phyloP scores from a whole-genome alignment of 1,139 yeast genomes.

The Yamadazyma sp. region DNA sequence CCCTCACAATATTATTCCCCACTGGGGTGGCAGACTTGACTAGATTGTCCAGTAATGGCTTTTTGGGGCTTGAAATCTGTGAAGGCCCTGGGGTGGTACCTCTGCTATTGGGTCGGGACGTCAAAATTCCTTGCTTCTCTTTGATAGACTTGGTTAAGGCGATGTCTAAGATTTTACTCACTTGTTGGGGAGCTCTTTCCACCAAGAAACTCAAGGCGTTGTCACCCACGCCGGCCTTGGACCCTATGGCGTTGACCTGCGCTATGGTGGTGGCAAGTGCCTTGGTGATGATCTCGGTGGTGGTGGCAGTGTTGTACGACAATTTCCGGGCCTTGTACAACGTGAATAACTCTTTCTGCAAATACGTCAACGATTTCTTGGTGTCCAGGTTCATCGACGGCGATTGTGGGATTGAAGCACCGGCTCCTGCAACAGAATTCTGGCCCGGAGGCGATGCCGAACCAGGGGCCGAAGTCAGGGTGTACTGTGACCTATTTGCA shows the following conservation, averaged over 20 bases:
- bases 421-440: slow-evolving; percentile 12
- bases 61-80: slow-evolving; percentile 17
- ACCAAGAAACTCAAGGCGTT: slow-evolving; percentile 78
- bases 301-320: slow-evolving; percentile 65
- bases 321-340: slow-evolving; percentile 70
- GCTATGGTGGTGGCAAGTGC: slow-evolving; percentile 93
- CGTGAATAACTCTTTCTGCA: slow-evolving; percentile 70
- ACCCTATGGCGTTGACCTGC: slow-evolving; percentile 84
- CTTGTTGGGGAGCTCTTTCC: slow-evolving; percentile 85
- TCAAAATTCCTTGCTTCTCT: slow-evolving; percentile 41
- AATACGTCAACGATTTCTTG: slow-evolving; percentile 61
- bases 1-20: slow-evolving; percentile 11
- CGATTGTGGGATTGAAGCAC: slow-evolving; percentile 21
- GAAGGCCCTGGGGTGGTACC: slow-evolving; percentile 29
- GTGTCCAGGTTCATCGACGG: slow-evolving; percentile 52
- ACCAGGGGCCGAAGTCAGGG: slow-evolving; percentile 17
- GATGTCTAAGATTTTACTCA: slow-evolving; percentile 77
- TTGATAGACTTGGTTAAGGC: slow-evolving; percentile 80
- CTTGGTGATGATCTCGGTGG: slow-evolving; percentile 81
- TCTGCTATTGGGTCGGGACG: slow-evolving; percentile 24
- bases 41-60: slow-evolving; percentile 3
- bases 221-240: slow-evolving; percentile 78
- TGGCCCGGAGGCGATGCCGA: slow-evolving; percentile 5
- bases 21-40: slow-evolving; percentile 2
- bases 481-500: slow-evolving; percentile 42